These are phyloP conservation scores for Psilocybe sp. DNA, from an alignment of 768 basidiomycete genomes.

Conservation along the genomic window DNA sequence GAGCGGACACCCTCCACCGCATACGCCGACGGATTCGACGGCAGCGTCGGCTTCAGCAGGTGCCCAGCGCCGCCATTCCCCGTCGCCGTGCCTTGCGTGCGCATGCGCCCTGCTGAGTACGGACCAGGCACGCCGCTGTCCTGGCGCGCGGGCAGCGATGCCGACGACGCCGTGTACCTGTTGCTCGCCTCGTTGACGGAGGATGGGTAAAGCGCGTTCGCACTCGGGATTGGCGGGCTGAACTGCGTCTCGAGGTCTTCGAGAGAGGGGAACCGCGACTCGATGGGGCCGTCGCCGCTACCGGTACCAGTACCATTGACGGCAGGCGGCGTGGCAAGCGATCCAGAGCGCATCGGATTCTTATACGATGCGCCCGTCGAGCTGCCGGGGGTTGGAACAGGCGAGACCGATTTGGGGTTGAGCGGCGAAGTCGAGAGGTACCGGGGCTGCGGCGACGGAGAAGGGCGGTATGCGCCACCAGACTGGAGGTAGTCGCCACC, in stretches of 20 bases:
- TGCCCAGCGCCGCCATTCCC: constrained; percentile 14
- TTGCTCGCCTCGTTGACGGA: constrained; percentile 15
- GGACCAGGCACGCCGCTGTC: constrained; percentile 2
- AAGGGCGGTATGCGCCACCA: constrained; percentile 23
- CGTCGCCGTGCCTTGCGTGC: too few relatives aligned
- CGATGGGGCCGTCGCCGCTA: constrained; percentile 46
- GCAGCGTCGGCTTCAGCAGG: constrained; percentile 19
- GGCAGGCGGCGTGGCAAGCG: constrained; percentile 25
- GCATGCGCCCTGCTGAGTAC: too few relatives aligned
- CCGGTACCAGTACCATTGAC: constrained; percentile 26
- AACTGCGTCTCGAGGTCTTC: constrained; percentile 71
- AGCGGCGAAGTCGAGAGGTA: constrained; percentile 22
- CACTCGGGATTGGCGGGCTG: constrained; percentile 2
- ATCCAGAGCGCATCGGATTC: constrained; percentile 25
- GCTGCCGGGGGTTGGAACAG: constrained; percentile 24
- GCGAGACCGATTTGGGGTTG: constrained; percentile 29
- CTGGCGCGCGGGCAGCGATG: constrained; percentile 1
- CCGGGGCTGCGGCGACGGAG: constrained; percentile 32
- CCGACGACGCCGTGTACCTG: constrained; percentile 8
- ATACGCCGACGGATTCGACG: constrained; percentile 17
- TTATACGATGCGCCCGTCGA: constrained; percentile 29
- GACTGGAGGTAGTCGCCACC: constrained; percentile 8
- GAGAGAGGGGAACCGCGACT: constrained; percentile 82
- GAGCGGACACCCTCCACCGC: constrained; percentile 45
- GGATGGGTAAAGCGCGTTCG: constrained; percentile 22